These are phyloP conservation scores for Penicillium fuscoglaucum DNA, from an alignment of 2,329 filamentous ascomycete species.

Conservation along the genomic window DNA sequence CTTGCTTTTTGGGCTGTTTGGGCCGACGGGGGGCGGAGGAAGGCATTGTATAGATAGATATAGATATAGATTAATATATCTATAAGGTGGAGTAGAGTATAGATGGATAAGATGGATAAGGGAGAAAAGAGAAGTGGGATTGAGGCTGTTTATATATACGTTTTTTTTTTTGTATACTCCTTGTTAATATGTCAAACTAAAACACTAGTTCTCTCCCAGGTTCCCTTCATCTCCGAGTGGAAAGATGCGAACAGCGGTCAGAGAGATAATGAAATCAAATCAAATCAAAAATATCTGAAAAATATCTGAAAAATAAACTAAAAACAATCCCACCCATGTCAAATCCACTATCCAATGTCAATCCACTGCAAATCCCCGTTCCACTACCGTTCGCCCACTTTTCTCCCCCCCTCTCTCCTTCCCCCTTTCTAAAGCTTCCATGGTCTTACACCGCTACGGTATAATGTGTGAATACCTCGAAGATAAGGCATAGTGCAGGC, in stretches of 20 bases:
- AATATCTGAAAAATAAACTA: neutral
- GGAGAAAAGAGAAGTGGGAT: neutral
- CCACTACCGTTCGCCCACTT: neutral
- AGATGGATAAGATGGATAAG: conserved; percentile 12
- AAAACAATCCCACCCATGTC: neutral
- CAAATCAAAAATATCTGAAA: neutral
- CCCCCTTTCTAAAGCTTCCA: neutral
- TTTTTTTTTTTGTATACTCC: neutral
- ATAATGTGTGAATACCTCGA: neutral
- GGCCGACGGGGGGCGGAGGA: conserved; percentile 35
- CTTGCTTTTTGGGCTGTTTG: conserved; percentile 30
- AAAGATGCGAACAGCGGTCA: conserved; percentile 12
- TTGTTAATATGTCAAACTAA: neutral
- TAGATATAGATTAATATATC: neutral
- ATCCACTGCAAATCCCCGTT: neutral
- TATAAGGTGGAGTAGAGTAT: neutral
- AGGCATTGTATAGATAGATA: conserved; percentile 28
- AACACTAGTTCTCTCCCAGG: neutral
- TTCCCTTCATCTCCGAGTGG: conserved; percentile 9
- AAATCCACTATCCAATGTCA: neutral
- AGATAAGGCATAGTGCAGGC: conserved; percentile 25
- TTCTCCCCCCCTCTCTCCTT: neutral
- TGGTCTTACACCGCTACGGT: conserved; percentile 8
- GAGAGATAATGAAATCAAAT: neutral
- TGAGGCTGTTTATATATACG: conserved; percentile 1